phyloP scores from a whole-genome alignment of 2,329 filamentous ascomycete species.

The Chlorencoelia australis region DNA sequence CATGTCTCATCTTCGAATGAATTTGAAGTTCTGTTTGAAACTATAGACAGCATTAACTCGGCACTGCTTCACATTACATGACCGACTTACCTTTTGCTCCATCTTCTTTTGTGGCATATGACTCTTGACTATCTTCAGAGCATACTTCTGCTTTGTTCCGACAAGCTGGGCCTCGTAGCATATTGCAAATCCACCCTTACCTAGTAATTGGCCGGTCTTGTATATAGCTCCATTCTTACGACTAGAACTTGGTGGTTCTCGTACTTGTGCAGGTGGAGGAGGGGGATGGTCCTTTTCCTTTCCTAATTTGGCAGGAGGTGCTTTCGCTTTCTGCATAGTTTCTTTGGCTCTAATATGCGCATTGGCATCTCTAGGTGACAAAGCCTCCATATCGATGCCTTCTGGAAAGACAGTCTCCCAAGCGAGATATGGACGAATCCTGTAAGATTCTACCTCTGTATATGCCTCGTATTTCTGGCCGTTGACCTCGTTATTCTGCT shows the following conservation, averaged over 20 bases:
- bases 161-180: slow-evolving; percentile 64
- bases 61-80: neutral
- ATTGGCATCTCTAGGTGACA: slow-evolving; percentile 56
- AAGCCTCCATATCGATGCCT: slow-evolving; percentile 48
- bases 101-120: slow-evolving; percentile 69
- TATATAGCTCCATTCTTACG: slow-evolving; percentile 62
- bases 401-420: slow-evolving; percentile 28
- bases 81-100: slow-evolving; percentile 62
- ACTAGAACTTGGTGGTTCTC: slow-evolving; percentile 56
- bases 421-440: slow-evolving; percentile 11
- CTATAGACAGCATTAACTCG: slow-evolving; percentile 28
- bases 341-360: slow-evolving; percentile 41
- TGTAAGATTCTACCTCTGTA: slow-evolving; percentile 12
- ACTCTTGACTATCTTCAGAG: slow-evolving; percentile 75
- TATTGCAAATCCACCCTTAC: slow-evolving; percentile 75
- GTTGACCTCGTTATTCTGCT: slow-evolving; percentile 3
- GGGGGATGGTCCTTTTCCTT: slow-evolving; percentile 56
- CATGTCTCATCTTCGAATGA: slow-evolving; percentile 94
- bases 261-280: slow-evolving; percentile 49
- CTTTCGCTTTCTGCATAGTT: slow-evolving; percentile 36
- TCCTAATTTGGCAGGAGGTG: slow-evolving; percentile 35
- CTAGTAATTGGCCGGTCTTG: slow-evolving; percentile 62
- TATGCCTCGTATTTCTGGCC: slow-evolving; percentile 13
- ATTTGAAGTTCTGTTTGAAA: slow-evolving; percentile 86
- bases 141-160: slow-evolving; percentile 57